phyloP scores from a whole-genome alignment of 139 green algal genomes.

The Prasinococcaceae sp. region DNA sequence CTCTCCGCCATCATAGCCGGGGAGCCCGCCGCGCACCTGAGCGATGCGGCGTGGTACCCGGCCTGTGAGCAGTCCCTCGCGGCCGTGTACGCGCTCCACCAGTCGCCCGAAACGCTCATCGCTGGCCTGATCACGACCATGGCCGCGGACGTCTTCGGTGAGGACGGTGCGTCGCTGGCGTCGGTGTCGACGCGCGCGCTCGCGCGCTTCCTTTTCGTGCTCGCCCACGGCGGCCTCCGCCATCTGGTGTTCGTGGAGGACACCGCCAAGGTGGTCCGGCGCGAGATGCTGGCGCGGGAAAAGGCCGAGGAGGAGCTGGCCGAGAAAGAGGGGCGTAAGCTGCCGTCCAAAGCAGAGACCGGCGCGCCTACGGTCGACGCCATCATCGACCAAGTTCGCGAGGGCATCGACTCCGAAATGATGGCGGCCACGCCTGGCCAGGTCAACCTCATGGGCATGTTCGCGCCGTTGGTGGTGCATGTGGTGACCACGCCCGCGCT shows the following conservation, averaged over 20 bases:
- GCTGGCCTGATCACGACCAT: conserved; percentile 35
- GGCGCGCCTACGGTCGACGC: neutral
- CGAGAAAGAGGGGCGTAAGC: neutral
- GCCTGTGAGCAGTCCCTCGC: conserved; percentile 52
- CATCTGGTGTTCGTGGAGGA: conserved; percentile 64
- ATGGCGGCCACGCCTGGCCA: conserved; percentile 7
- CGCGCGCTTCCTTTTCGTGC: conserved; percentile 50
- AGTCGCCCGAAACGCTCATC: conserved; percentile 38
- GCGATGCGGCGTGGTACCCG: conserved; percentile 44
- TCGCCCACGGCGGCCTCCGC: conserved; percentile 58
- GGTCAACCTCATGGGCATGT: conserved; percentile 37
- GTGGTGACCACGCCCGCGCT: conserved; percentile 31
- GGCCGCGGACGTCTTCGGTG: no score
- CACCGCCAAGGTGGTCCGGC: conserved; percentile 38
- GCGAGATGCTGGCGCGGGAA: conserved; percentile 4
- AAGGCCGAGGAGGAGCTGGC: conserved; percentile 2
- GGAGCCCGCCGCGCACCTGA: conserved; percentile 27
- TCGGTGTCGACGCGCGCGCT: conserved; percentile 21
- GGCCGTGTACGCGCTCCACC: conserved; percentile 68
- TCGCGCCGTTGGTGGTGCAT: conserved; percentile 31
- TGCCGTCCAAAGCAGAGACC: no score
- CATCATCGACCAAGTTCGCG: conserved; percentile 16
- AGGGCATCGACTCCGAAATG: conserved; percentile 31
- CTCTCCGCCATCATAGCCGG: conserved; percentile 29
- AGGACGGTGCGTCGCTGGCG: conserved; percentile 1